Conservation (phyloP, 257 asterid species). For the Haberlea rhodopensis region DNA sequence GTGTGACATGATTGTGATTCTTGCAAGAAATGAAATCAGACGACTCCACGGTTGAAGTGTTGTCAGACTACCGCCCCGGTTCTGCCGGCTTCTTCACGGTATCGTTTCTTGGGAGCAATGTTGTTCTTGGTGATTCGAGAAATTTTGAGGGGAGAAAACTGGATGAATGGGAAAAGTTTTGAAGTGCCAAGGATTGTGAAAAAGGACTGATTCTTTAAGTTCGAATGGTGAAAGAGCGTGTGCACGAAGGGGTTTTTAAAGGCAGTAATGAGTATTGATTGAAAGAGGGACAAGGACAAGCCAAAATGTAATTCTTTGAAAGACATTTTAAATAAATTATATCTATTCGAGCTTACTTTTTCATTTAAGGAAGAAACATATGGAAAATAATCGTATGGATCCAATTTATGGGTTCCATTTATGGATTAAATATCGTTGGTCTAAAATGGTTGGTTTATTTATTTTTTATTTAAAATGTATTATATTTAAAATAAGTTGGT, state of each 20-base stretch:
- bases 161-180: neutral
- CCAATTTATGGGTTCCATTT: too few relatives aligned
- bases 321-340: neutral
- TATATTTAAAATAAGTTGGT: too few relatives aligned
- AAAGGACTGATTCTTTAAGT: neutral
- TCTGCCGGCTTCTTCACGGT: too few relatives aligned
- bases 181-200: neutral
- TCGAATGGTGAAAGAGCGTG: neutral
- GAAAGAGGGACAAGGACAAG: slow-evolving; percentile 25
- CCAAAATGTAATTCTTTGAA: slow-evolving; percentile 25
- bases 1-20: slow-evolving; percentile 34
- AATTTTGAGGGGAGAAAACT: neutral
- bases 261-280: slow-evolving; percentile 21
- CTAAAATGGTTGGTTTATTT: too few relatives aligned
- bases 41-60: neutral
- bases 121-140: neutral
- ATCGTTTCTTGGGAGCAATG: neutral
- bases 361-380: too few relatives aligned
- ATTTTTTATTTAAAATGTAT: too few relatives aligned
- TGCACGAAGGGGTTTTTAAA: neutral
- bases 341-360: too few relatives aligned
- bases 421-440: too few relatives aligned
- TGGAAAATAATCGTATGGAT: too few relatives aligned
- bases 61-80: too few relatives aligned
- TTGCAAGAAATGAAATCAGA: neutral